These are phyloP conservation scores for Sutorius eximius DNA, from an alignment of 1,284 basidiomycete species.

Conservation along the genomic window DNA sequence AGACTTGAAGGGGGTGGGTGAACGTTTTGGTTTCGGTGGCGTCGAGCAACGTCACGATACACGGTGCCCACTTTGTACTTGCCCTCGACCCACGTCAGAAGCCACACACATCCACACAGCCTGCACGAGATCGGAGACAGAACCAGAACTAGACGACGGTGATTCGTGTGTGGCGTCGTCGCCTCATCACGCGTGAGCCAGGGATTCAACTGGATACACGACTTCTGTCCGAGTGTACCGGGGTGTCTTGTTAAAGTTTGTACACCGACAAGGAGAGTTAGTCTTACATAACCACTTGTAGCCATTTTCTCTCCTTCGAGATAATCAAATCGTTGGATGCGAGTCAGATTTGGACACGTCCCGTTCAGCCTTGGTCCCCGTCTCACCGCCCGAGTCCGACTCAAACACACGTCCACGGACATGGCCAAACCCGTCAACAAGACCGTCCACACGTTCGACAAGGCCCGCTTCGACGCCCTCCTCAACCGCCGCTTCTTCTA, in stretches of 20 bases:
- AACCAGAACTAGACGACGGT: no score
- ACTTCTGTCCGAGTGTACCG: no score
- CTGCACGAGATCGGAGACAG: no score
- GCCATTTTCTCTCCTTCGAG: background rate
- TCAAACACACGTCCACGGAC: slow-evolving; percentile 13
- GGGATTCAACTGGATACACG: no score
- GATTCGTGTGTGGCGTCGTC: no score
- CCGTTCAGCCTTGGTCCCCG: background rate
- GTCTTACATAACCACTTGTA: background rate
- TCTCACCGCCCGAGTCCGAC: background rate
- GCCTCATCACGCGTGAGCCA: no score
- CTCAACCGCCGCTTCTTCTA: slow-evolving; percentile 96
- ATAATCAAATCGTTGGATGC: slow-evolving; percentile 23
- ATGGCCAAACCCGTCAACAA: slow-evolving; percentile 63
- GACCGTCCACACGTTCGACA: slow-evolving; percentile 88
- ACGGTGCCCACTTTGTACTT: no score
- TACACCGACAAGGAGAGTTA: background rate
- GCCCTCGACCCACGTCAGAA: no score
- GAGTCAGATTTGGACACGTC: slow-evolving; percentile 27
- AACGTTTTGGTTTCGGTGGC: no score
- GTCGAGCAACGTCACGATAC: no score
- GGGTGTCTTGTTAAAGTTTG: background rate
- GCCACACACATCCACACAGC: no score
- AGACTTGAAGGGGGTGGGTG: no score
- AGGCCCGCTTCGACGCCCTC: slow-evolving; percentile 81